Conservation (phyloP, 1,284 basidiomycete genomes). For the Testicularia cyperi region DNA sequence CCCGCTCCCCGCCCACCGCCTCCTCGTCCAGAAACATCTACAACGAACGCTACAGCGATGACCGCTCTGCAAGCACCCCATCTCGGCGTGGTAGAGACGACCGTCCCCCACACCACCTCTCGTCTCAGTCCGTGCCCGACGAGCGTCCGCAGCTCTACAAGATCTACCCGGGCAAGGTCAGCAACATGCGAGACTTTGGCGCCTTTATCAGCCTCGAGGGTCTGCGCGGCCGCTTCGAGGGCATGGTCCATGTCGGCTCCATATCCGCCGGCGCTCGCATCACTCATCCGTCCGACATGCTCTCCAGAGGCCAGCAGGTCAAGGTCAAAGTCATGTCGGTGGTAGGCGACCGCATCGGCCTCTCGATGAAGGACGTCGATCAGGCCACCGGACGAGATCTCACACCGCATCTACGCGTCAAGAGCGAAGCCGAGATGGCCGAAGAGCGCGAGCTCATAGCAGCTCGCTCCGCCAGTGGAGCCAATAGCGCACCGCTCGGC, state of each 20-base stretch:
- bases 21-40: slow-evolving; percentile 3
- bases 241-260: slow-evolving; percentile 92
- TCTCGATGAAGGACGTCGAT: slow-evolving; percentile 98
- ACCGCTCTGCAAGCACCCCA: slow-evolving; percentile 2
- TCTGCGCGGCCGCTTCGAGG: slow-evolving; percentile 79
- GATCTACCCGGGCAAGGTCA: slow-evolving; percentile 85
- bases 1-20: too few species aligned
- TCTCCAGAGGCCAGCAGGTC: slow-evolving; percentile 79
- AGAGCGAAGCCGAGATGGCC: slow-evolving; percentile 76
- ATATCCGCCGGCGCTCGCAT: slow-evolving; percentile 75
- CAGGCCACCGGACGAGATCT: slow-evolving; percentile 85
- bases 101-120: slow-evolving; percentile 26
- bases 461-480: slow-evolving; percentile 59
- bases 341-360: slow-evolving; percentile 74
- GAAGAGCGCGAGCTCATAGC: slow-evolving; percentile 34
- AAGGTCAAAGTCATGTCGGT: slow-evolving; percentile 83
- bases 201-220: slow-evolving; percentile 90
- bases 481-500: slow-evolving; percentile 63
- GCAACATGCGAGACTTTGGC: slow-evolving; percentile 89
- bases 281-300: slow-evolving; percentile 81
- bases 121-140: slow-evolving; percentile 61
- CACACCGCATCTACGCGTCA: slow-evolving; percentile 87
- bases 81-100: slow-evolving; percentile 22
- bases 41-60: slow-evolving; percentile 6
- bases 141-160: slow-evolving; percentile 87